Evolutionary conservation across 2,329 filamentous ascomycete species (phyloP), one percentile per base, ranked within the genome.

Genomic region (Cyphellophora attinorum): DNA sequence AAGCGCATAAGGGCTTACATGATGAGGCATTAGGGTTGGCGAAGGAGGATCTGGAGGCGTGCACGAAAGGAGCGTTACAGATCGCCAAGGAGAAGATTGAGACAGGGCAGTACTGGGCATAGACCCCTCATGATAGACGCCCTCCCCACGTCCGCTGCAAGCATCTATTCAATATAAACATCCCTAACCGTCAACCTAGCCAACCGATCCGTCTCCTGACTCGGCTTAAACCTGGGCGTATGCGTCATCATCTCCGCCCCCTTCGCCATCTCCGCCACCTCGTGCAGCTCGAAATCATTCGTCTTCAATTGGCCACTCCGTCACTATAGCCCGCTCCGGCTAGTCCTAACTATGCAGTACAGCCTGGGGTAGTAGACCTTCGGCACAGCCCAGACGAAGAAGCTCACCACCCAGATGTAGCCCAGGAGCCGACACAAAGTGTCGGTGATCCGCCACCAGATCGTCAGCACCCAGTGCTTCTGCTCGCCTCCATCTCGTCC

Each of bases 261-360:
- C 46, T 67, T 56, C 3, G 60, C 55, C 38, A 61, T 45, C 40
- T 59, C 50, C 47, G 67, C 56, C 1, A 70, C 66, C 46, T 70
- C 60, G 3, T 48, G 42, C 30, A 70, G 63, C 2, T 54, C 48
- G 39, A 71, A 71, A 27, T 54, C 50, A 29, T 62, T 59, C 40
- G 63, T 54, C 6, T 60, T 55, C 33, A 71, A 50, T n/a, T n/a
- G n/a, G n/a, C n/a, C n/a, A n/a, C n/a, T n/a, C n/a, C n/a, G n/a
- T n/a, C n/a, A n/a, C n/a, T n/a, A n/a, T n/a, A n/a, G n/a, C n/a
- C n/a, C n/a, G n/a, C n/a, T n/a, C n/a, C n/a, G n/a, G n/a, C n/a
- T n/a, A n/a, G n/a, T n/a, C n/a, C n/a, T 25, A n/a, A 25, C 21
- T 25, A 25, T 25, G n/a, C 21, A 25, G n/a, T 36, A 29, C 13